Evolutionary conservation across 768 basidiomycete genomes (phyloP).

Genomic region (Hygrophoropsis aurantiaca): DNA sequence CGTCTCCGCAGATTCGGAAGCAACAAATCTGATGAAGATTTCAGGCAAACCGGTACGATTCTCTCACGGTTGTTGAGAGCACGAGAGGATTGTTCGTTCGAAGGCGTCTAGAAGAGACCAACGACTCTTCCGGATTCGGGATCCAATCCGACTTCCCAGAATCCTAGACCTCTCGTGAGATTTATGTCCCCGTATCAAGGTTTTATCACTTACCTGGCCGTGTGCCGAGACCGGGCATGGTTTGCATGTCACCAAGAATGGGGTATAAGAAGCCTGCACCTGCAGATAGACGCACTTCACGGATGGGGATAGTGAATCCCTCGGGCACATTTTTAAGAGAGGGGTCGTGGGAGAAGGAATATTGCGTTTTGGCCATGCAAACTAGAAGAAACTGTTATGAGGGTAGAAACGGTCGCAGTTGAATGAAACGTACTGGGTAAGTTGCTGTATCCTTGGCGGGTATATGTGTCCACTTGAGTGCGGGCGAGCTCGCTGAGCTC

Average conservation of each 20-base stretch:
- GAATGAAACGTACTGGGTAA: slow-evolving; percentile 64
- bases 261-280: slow-evolving; percentile 97
- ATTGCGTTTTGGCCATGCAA: slow-evolving; percentile 98
- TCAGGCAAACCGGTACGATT: neutral
- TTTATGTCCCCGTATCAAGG: neutral
- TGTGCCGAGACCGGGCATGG: slow-evolving; percentile 95
- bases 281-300: slow-evolving; percentile 82
- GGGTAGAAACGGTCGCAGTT: neutral
- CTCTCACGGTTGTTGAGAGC: slow-evolving; percentile 19
- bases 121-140: slow-evolving; percentile 77
- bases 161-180: slow-evolving; percentile 47
- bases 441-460: slow-evolving; percentile 79
- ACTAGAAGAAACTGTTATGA: slow-evolving; percentile 47
- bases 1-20: slow-evolving; percentile 16
- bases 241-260: slow-evolving; percentile 94
- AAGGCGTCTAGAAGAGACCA: slow-evolving; percentile 70
- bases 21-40: slow-evolving; percentile 21
- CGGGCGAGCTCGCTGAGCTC: slow-evolving; percentile 81
- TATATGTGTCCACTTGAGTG: slow-evolving; percentile 88
- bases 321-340: slow-evolving; percentile 87
- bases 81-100: slow-evolving; percentile 5
- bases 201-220: slow-evolving; percentile 62
- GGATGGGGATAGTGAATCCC: slow-evolving; percentile 92
- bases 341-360: slow-evolving; percentile 95
- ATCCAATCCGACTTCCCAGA: slow-evolving; percentile 89